A percentile compares a stretch with the other conserved stretches of the same genome.
phyloP scores from a whole-genome alignment of 1,284 basidiomycete genomes.

The Leccinum griseonigrum region DNA sequence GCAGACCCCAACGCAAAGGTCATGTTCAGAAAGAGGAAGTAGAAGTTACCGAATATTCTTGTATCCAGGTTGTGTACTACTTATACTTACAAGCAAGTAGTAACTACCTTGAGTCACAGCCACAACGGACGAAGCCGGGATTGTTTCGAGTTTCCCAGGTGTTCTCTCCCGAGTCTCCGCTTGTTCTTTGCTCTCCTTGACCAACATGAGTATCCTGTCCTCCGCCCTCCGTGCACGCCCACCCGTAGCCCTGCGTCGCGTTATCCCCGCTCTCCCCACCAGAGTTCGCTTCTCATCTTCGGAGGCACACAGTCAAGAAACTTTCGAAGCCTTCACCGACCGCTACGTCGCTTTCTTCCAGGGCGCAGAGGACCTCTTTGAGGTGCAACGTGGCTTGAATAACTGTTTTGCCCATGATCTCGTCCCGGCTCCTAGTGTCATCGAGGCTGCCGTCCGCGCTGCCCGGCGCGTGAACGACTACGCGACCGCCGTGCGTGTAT shows the following conservation, averaged over 20 bases:
- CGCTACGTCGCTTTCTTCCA: slow-evolving; percentile 95
- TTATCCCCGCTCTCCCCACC: slow-evolving; percentile 46
- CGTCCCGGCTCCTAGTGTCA: slow-evolving; percentile 96
- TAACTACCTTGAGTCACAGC: slow-evolving; percentile 4
- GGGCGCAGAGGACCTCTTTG: slow-evolving; percentile 92
- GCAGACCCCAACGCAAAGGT: slow-evolving; percentile 1
- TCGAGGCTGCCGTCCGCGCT: slow-evolving; percentile 91
- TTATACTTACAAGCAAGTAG: too few species aligned
- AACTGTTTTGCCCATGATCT: slow-evolving; percentile 99
- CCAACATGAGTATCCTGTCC: slow-evolving; percentile 49
- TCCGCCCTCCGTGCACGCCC: slow-evolving; percentile 56
- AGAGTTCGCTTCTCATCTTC: slow-evolving; percentile 38
- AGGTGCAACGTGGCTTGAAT: slow-evolving; percentile 97
- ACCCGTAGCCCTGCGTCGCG: slow-evolving; percentile 35
- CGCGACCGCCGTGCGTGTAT: slow-evolving; percentile 93
- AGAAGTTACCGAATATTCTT: not conserved
- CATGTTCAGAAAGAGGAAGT: slow-evolving; percentile 10
- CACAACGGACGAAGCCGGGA: slow-evolving; percentile 19
- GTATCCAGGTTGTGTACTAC: not conserved
- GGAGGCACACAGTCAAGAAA: slow-evolving; percentile 75
- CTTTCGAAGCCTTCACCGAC: slow-evolving; percentile 91
- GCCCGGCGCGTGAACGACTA: slow-evolving; percentile 95
- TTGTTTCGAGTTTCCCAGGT: slow-evolving; percentile 11
- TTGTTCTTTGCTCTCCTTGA: slow-evolving; percentile 3
- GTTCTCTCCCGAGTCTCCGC: not conserved